A percentile compares a stretch with the other conserved stretches of the same genome.
Evolutionary conservation across 176 grass and related monocot species (phyloP).

Genomic region (Leersia perrieri): DNA sequence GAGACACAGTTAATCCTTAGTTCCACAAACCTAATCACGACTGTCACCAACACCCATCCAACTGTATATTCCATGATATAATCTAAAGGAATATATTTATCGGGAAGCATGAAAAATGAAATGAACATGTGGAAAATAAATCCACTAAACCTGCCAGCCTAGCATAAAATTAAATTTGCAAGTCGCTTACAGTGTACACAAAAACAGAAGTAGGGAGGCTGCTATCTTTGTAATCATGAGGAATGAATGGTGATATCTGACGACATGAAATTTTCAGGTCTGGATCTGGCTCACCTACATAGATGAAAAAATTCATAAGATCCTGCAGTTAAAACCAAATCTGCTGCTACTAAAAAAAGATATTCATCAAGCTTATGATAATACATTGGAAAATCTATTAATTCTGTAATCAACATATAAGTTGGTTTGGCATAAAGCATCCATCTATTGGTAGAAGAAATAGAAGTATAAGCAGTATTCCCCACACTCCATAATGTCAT

Average conservation of each 20-base stretch:
- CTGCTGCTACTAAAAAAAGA: not conserved
- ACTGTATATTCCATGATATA: not conserved
- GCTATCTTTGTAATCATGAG: slow-evolving; percentile 97
- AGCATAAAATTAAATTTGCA: not conserved
- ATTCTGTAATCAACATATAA: not conserved
- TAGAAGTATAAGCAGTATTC: not conserved
- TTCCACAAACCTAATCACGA: not conserved
- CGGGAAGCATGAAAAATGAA: slow-evolving; percentile 24
- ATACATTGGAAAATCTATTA: not conserved
- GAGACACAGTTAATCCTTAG: not conserved
- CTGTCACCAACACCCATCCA: not conserved
- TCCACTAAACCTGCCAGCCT: not conserved
- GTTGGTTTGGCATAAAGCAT: not conserved
- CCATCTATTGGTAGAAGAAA: not conserved
- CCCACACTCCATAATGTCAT: slow-evolving; percentile 28
- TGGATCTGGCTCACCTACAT: slow-evolving; percentile 91
- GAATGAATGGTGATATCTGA: slow-evolving; percentile 98
- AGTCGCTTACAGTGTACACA: slow-evolving; percentile 88
- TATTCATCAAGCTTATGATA: not conserved
- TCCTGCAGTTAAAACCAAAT: not conserved
- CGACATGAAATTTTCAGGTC: slow-evolving; percentile 99
- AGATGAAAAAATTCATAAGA: slow-evolving; percentile 13
- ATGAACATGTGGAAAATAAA: not conserved
- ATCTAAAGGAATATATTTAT: not conserved
- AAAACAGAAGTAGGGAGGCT: slow-evolving; percentile 95